Evolutionary conservation across 1,284 basidiomycete genomes (phyloP).

Genomic region (Termitomyces sp.): DNA sequence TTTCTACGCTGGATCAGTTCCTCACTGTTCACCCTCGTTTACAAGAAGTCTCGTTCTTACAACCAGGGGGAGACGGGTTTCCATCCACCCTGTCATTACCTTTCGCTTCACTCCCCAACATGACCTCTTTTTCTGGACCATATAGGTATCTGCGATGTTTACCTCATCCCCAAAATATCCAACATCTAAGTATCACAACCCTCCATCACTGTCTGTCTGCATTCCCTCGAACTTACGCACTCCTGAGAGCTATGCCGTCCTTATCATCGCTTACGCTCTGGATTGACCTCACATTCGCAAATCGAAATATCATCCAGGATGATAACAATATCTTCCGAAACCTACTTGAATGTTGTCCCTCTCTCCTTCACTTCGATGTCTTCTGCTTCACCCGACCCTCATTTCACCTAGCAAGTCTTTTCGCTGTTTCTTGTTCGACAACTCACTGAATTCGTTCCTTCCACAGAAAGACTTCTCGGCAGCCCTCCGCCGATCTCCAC

Average conservation of each 20-base stretch:
- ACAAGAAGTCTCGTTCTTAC: slow-evolving; percentile 35
- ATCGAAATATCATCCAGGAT: slow-evolving; percentile 40
- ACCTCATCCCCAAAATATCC: slow-evolving; percentile 30
- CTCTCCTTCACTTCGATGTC: slow-evolving; percentile 44
- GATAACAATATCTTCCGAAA: slow-evolving; percentile 43
- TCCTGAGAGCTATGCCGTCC: slow-evolving; percentile 36
- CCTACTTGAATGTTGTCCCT: slow-evolving; percentile 43
- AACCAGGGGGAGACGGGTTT: slow-evolving; percentile 26
- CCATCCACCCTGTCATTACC: slow-evolving; percentile 27
- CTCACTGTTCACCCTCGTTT: slow-evolving; percentile 42
- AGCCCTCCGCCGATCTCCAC: slow-evolving; percentile 35
- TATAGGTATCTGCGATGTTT: slow-evolving; percentile 23
- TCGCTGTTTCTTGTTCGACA: not conserved
- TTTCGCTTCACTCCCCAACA: slow-evolving; percentile 32
- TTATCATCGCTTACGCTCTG: slow-evolving; percentile 44
- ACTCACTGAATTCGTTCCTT: not conserved
- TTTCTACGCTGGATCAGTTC: slow-evolving; percentile 40
- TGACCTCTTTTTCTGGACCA: slow-evolving; percentile 26
- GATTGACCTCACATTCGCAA: slow-evolving; percentile 39
- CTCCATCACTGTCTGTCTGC: slow-evolving; percentile 27
- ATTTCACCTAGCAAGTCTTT: slow-evolving; percentile 43
- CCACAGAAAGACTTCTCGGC: slow-evolving; percentile 32
- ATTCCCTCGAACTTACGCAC: slow-evolving; percentile 34
- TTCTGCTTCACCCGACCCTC: slow-evolving; percentile 47
- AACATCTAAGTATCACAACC: slow-evolving; percentile 38